These are phyloP conservation scores for Zea luxurians DNA, from an alignment of 176 grass and related monocot species.

Conservation along the genomic window DNA sequence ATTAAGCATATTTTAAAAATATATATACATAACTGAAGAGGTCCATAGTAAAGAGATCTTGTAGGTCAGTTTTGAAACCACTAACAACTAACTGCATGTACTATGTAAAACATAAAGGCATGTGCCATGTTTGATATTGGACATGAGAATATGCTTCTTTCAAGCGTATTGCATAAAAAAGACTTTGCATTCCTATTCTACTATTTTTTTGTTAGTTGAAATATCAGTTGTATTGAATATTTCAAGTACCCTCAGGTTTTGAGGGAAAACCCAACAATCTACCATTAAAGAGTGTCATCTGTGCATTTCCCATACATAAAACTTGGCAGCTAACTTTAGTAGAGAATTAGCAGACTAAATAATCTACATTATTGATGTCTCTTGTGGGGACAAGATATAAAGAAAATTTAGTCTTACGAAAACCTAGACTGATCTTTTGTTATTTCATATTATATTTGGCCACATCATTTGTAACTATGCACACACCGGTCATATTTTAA, in stretches of 20 bases:
- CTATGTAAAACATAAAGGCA: too few species aligned
- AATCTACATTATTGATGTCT: conserved; percentile 99
- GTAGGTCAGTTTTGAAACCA: too few species aligned
- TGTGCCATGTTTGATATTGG: not conserved
- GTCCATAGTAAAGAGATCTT: too few species aligned
- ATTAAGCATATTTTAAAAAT: too few species aligned
- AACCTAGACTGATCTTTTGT: conserved; percentile 94
- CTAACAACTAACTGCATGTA: too few species aligned
- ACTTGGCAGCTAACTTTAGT: conserved; percentile 96
- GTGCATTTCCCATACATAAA: conserved; percentile 60
- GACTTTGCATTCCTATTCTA: not conserved
- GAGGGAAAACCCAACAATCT: not conserved
- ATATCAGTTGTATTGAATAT: not conserved
- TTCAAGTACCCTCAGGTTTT: not conserved
- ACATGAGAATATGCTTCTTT: not conserved
- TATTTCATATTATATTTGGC: conserved; percentile 13
- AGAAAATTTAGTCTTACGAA: conserved; percentile 91
- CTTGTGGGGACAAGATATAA: conserved; percentile 94
- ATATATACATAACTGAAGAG: too few species aligned
- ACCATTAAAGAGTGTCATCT: not conserved
- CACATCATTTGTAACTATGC: not conserved
- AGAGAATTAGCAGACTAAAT: conserved; percentile 97
- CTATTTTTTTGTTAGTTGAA: not conserved
- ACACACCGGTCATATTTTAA: not conserved
- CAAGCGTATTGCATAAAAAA: not conserved